Base-by-base conservation (phyloP, 495 filamentous ascomycete species). In the Hypoxylon rickii region DNA sequence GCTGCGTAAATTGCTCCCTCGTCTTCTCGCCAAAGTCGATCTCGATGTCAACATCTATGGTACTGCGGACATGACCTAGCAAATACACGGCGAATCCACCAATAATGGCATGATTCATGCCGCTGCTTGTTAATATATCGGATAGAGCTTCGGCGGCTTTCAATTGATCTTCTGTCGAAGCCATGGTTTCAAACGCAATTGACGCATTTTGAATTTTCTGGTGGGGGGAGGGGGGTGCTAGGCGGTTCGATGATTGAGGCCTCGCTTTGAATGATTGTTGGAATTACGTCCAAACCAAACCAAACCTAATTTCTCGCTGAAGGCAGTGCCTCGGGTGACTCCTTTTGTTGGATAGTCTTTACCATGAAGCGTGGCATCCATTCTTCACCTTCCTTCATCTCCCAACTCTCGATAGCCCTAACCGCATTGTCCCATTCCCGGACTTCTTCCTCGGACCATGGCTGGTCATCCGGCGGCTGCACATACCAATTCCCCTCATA, bases 351-450 rank as follows among this genome's bases (percentile, higher is more conserved):
- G 13, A 50, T 32, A 40, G 22, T 22, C n/a, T 32, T 5, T 44
- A 53, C 32, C 7, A 53, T 21, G 26, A 22, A 22, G 16, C 16
- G 8, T 29, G 19, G 36, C 11, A 53, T 53, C 50, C 50, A 53
- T 11, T 44, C 42, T 22, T 53, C 50, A n/a, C 34, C 50, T 36
- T 53, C 50, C 42, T 17, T 53, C 38, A 44, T 36, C 29, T 38
- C 34, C 50, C 50, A 53, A 0, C 8, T 16, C 15, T 53, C 8
- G 19, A 53, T 2, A 3, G 26, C 8, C 1, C 34, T 38, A 24
- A 53, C 24, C 38, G 49, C 49, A 24, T 53, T 44, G 2, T 19
- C n/a, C 38, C 34, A 43, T 31, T 43, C 49, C 39, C 33, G 21
- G 11, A 34, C 31, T 29, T 53, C 49, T 39, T 43, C 39, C 8